phyloP scores from a whole-genome alignment of 139 green algal species.

The Mesotaenium endlicherianum region DNA sequence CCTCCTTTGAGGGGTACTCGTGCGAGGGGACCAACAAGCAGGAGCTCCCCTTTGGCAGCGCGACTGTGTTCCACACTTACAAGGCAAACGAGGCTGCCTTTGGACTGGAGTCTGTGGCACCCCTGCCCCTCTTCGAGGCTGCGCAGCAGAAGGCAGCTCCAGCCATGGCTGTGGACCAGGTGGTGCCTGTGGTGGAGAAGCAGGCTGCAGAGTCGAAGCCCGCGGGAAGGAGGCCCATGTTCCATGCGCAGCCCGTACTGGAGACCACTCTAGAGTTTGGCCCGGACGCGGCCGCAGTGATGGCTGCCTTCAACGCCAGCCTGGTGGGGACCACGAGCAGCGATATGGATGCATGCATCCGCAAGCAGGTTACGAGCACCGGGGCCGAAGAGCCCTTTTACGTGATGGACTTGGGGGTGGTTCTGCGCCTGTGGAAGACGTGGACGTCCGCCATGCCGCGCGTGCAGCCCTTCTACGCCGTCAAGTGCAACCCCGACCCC shows the following conservation, averaged over 20 bases:
- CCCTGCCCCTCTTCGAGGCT: background rate
- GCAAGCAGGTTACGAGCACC: background rate
- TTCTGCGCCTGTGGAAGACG: constrained; percentile 71
- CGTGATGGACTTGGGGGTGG: constrained; percentile 82
- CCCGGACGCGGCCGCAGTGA: background rate
- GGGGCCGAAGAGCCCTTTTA: constrained; percentile 82
- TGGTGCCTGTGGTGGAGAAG: background rate
- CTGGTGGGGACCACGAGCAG: background rate
- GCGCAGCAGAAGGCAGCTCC: too few species aligned
- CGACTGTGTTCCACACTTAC: constrained; percentile 52
- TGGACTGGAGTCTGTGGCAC: background rate
- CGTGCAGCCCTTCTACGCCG: constrained; percentile 87
- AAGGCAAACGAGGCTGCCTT: background rate
- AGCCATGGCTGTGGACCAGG: too few species aligned
- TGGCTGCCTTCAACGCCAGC: constrained; percentile 23
- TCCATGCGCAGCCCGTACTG: background rate
- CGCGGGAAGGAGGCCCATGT: too few species aligned
- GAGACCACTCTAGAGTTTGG: background rate
- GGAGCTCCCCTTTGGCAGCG: constrained; percentile 52
- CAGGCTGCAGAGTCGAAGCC: background rate
- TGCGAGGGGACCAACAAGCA: constrained; percentile 53
- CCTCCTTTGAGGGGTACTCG: constrained; percentile 49
- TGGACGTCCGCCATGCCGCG: constrained; percentile 82
- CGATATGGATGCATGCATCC: constrained; percentile 18
- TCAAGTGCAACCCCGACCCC: constrained; percentile 93